Conservation (phyloP, 306 rosid species). For the Pueraria montana region DNA sequence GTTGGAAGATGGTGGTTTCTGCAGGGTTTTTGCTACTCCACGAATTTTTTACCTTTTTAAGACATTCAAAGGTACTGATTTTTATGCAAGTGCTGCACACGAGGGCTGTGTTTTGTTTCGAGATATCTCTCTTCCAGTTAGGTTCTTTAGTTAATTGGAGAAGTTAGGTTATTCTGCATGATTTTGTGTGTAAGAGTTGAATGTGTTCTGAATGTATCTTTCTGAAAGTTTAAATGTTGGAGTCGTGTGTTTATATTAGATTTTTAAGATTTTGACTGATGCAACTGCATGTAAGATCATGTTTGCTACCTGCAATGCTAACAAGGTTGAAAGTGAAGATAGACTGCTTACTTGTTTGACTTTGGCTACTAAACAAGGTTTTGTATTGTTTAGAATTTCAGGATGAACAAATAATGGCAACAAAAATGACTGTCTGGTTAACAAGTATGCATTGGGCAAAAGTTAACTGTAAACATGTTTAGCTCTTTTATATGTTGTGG, state of each 20-base stretch:
- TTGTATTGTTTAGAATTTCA: too few species aligned
- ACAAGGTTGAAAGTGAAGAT: not conserved
- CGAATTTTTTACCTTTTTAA: conserved; percentile 37
- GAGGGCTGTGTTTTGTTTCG: conserved; percentile 36
- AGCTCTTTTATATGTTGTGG: not conserved
- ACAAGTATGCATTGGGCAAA: not conserved
- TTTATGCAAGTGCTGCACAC: conserved; percentile 55
- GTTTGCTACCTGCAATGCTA: not conserved
- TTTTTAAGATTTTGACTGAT: conserved; percentile 28
- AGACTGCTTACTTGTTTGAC: not conserved
- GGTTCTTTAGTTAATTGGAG: conserved; percentile 39
- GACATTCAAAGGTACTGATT: conserved; percentile 57
- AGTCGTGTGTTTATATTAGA: conserved; percentile 30
- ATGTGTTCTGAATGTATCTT: not conserved
- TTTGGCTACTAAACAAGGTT: not conserved
- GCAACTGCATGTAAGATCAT: conserved; percentile 21
- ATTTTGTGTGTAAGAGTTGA: conserved; percentile 51
- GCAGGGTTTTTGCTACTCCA: conserved; percentile 33
- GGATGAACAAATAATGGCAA: not conserved
- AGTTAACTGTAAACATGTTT: not conserved
- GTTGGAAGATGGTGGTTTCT: conserved; percentile 50
- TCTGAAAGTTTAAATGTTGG: conserved; percentile 9
- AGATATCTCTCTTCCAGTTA: conserved; percentile 30
- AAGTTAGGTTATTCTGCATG: conserved; percentile 36
- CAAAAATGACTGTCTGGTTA: not conserved